Percentiles rank a stretch among this genome's conserved stretches.
phyloP scores from a whole-genome alignment of 139 green algal species.

The Tetraselmis striata region DNA sequence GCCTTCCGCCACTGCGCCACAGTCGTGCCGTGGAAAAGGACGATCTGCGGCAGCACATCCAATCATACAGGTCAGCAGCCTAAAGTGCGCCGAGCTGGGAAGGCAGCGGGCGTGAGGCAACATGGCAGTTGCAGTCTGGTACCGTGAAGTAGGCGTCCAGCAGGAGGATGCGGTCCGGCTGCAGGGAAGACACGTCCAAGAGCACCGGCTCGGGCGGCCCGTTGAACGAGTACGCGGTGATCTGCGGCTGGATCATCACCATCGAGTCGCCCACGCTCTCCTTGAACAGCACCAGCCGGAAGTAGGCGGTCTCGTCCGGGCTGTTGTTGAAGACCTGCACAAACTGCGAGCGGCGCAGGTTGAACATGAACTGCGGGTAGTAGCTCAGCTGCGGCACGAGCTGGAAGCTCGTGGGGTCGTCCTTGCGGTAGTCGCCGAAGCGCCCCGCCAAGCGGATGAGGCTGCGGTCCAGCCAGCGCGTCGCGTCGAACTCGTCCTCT shows the following conservation, averaged over 20 bases:
- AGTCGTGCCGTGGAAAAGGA: constrained; percentile 88
- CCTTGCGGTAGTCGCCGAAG: constrained; percentile 76
- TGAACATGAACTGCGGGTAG: constrained; percentile 99
- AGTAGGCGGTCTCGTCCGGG: constrained; percentile 95
- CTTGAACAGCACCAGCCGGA: constrained; percentile 78
- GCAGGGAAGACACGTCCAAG: constrained; percentile 92
- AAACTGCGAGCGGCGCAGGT: constrained; percentile 89
- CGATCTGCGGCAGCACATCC: constrained; percentile 43
- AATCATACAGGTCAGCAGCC: not conserved
- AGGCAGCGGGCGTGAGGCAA: too few relatives aligned
- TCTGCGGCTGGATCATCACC: constrained; percentile 90
- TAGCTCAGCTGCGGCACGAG: constrained; percentile 79
- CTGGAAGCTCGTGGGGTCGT: constrained; percentile 89
- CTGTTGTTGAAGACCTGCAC: constrained; percentile 95
- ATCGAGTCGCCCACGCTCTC: constrained; percentile 79
- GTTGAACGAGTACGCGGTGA: constrained; percentile 80
- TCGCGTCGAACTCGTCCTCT: constrained; percentile 97
- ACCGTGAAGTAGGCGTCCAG: constrained; percentile 93
- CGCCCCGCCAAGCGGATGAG: constrained; percentile 62
- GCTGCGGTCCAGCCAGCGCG: constrained; percentile 82
- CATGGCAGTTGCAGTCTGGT: not conserved
- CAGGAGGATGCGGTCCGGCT: constrained; percentile 88
- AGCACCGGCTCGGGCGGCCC: constrained; percentile 74
- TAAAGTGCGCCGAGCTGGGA: not conserved
- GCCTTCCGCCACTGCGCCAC: constrained; percentile 90